Conservation (phyloP, 441 rosid species). For the Bruguiera hainesii region DNA sequence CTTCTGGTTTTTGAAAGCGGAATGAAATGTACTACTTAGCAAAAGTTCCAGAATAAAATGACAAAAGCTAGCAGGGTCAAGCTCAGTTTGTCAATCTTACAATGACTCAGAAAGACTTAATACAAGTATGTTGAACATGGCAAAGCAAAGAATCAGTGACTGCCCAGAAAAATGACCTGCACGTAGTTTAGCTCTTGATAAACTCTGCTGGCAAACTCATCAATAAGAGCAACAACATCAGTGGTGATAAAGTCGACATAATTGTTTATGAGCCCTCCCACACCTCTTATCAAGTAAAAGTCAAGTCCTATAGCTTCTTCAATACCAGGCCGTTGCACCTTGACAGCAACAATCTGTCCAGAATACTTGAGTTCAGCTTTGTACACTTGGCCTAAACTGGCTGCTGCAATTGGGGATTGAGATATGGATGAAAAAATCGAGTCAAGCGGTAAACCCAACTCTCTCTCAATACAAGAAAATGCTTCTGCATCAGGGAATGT, state of each 20-base stretch:
- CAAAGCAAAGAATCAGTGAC: background rate
- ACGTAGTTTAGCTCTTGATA: constrained; percentile 92
- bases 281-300: constrained; percentile 78
- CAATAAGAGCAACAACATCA: constrained; percentile 69
- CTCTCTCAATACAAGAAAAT: constrained; percentile 85
- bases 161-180: constrained; percentile 46
- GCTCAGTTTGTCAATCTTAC: constrained; percentile 1
- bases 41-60: background rate
- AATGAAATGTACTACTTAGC: background rate
- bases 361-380: constrained; percentile 78
- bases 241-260: constrained; percentile 65
- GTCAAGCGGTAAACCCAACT: constrained; percentile 68
- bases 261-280: constrained; percentile 65
- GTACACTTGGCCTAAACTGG: constrained; percentile 96
- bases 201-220: constrained; percentile 84
- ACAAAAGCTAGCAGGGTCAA: constrained; percentile 7
- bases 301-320: constrained; percentile 89
- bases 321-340: constrained; percentile 92
- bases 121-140: background rate
- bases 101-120: constrained; percentile 7
- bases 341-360: constrained; percentile 65
- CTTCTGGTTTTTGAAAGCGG: constrained; percentile 6
- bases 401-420: constrained; percentile 84
- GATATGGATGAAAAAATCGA: constrained; percentile 68
- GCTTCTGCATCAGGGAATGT: constrained; percentile 93